phyloP scores from a whole-genome alignment of 768 basidiomycete genomes.

The Suillus decipiens region DNA sequence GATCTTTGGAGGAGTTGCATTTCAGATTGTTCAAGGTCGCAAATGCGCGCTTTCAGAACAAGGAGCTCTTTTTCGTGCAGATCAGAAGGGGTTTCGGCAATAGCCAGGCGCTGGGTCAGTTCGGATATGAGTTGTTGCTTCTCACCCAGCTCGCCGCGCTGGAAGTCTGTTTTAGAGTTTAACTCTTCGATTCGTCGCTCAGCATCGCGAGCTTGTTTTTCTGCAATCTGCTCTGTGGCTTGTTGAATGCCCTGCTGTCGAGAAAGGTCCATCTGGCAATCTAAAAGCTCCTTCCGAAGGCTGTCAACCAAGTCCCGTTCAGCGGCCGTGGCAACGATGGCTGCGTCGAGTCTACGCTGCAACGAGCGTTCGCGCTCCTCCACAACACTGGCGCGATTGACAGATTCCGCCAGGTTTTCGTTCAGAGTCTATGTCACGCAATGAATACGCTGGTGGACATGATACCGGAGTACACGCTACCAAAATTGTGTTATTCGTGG shows the following conservation, averaged over 20 bases:
- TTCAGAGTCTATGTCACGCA: constrained; percentile 18
- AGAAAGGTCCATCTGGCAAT: constrained; percentile 22
- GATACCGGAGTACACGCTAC: constrained; percentile 17
- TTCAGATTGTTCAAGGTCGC: constrained; percentile 31
- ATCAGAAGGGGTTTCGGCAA: constrained; percentile 23
- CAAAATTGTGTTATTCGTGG: constrained; percentile 17
- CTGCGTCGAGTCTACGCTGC: constrained; percentile 17
- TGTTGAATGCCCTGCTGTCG: constrained; percentile 27
- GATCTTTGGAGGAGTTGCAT: constrained; percentile 30
- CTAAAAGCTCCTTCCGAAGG: constrained; percentile 5
- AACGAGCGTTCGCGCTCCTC: constrained; percentile 25
- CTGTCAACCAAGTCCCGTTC: constrained; percentile 15
- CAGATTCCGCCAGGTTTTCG: constrained; percentile 12
- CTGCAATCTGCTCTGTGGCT: constrained; percentile 27
- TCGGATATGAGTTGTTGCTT: constrained; percentile 23
- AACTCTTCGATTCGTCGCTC: constrained; percentile 19
- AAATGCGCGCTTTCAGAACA: constrained; percentile 21
- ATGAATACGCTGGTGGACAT: background rate
- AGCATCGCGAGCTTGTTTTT: constrained; percentile 21
- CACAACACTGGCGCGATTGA: constrained; percentile 19
- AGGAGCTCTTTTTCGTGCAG: constrained; percentile 33
- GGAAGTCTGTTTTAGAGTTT: constrained; percentile 23
- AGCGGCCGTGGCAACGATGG: constrained; percentile 13
- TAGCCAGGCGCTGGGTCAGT: constrained; percentile 23
- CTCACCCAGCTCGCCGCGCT: constrained; percentile 24